phyloP scores from a whole-genome alignment of 225 moss, liverwort and hornwort species.

The Rhytidiadelphus loreus region DNA sequence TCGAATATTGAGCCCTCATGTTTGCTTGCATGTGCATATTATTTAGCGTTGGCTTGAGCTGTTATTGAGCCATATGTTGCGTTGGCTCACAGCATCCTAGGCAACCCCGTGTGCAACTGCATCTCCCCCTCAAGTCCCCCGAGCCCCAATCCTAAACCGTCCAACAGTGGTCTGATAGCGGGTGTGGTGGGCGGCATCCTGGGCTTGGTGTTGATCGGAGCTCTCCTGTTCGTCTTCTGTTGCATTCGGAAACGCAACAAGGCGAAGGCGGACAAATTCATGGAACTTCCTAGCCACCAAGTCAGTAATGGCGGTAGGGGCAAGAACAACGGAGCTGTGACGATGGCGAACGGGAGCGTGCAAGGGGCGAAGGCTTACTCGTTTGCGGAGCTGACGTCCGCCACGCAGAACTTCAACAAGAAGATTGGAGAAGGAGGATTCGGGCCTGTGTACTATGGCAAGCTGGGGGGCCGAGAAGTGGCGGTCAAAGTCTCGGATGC shows the following conservation, averaged over 20 bases:
- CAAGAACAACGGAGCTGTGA: neutral
- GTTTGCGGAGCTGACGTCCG: neutral
- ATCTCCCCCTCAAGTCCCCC: neutral
- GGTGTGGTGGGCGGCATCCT: conserved; percentile 12
- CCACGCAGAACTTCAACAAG: conserved; percentile 13
- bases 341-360: neutral
- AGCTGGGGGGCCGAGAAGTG: conserved; percentile 18
- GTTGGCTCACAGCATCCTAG: neutral
- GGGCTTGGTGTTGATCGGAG: neutral
- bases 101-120: neutral
- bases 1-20: too few species aligned
- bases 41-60: neutral
- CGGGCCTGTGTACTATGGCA: conserved; percentile 32
- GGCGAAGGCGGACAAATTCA: neutral
- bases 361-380: conserved; percentile 13
- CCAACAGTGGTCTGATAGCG: conserved; percentile 1
- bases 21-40: neutral
- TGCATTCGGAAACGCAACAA: neutral
- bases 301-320: neutral
- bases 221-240: neutral
- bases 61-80: neutral
- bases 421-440: conserved; percentile 34
- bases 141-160: neutral
- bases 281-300: neutral
- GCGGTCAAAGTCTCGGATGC: conserved; percentile 21